Evolutionary conservation across 2,329 filamentous ascomycete genomes (phyloP).

Genomic region (Epicoccum nigrum): DNA sequence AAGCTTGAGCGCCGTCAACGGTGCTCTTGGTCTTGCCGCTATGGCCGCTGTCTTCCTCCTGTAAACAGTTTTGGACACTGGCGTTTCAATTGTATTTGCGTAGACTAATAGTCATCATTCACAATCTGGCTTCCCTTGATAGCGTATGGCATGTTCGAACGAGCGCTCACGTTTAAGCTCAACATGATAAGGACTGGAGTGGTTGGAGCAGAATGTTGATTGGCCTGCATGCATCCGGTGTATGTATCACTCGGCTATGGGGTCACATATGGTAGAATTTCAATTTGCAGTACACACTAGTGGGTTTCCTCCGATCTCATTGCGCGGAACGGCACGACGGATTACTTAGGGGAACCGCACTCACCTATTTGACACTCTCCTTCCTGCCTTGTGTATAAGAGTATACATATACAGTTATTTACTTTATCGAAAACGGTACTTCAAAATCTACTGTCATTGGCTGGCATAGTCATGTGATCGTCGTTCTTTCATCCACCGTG

Average conservation of each 20-base stretch:
- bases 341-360: slow-evolving; percentile 28
- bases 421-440: too few relatives aligned
- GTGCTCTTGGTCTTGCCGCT: slow-evolving; percentile 54
- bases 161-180: slow-evolving; percentile 31
- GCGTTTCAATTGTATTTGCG: slow-evolving; percentile 47
- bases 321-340: slow-evolving; percentile 27
- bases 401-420: too few relatives aligned
- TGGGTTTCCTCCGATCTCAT: slow-evolving; percentile 23
- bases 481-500: neutral
- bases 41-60: slow-evolving; percentile 56
- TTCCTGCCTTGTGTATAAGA: slow-evolving; percentile 28
- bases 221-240: slow-evolving; percentile 40
- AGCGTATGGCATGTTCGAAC: slow-evolving; percentile 38
- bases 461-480: neutral
- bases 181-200: slow-evolving; percentile 33
- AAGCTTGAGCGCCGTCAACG: slow-evolving; percentile 49
- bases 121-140: slow-evolving; percentile 42
- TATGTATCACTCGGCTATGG: slow-evolving; percentile 46
- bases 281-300: slow-evolving; percentile 42
- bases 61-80: slow-evolving; percentile 48
- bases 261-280: slow-evolving; percentile 39
- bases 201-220: slow-evolving; percentile 34
- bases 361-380: slow-evolving; percentile 34
- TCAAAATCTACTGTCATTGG: neutral
- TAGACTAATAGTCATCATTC: slow-evolving; percentile 48